Evolutionary conservation across 192 early-diverging fungal species (phyloP).

Genomic region (Coemansia sp.): DNA sequence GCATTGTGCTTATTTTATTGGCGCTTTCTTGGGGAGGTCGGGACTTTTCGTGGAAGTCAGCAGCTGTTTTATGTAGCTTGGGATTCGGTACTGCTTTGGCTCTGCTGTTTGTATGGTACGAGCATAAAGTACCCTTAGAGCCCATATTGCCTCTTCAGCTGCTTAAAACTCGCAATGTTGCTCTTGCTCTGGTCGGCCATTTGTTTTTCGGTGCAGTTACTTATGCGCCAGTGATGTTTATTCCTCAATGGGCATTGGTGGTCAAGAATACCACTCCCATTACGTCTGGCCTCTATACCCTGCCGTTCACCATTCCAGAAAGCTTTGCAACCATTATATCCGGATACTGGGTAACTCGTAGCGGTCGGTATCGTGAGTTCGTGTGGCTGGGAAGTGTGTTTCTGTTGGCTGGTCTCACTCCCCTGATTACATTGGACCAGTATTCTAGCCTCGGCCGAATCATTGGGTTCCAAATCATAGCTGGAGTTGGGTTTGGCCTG

Average conservation of each 20-base stretch:
- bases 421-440: constrained; percentile 57
- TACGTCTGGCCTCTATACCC: constrained; percentile 25
- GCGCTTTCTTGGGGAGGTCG: constrained; percentile 60
- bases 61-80: constrained; percentile 48
- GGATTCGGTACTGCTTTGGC: constrained; percentile 27
- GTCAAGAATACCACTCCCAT: constrained; percentile 38
- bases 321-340: constrained; percentile 49
- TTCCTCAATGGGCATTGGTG: constrained; percentile 35
- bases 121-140: constrained; percentile 56
- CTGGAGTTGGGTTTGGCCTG: constrained; percentile 71
- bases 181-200: constrained; percentile 17
- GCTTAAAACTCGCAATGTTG: constrained; percentile 52
- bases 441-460: constrained; percentile 51
- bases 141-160: constrained; percentile 62
- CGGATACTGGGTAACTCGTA: constrained; percentile 59
- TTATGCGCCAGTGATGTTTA: constrained; percentile 31
- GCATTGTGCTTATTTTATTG: constrained; percentile 51
- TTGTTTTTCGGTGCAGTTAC: constrained; percentile 34
- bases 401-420: constrained; percentile 57
- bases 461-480: constrained; percentile 65
- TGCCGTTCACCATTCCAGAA: constrained; percentile 22
- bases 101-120: constrained; percentile 56
- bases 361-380: constrained; percentile 60
- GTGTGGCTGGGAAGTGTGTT: constrained; percentile 64
- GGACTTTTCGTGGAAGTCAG: constrained; percentile 52